Evolutionary conservation across 805 yeast genomes (phyloP), one percentile per base, ranked within the genome.

Genomic region (Myxozyma mucilagina): DNA sequence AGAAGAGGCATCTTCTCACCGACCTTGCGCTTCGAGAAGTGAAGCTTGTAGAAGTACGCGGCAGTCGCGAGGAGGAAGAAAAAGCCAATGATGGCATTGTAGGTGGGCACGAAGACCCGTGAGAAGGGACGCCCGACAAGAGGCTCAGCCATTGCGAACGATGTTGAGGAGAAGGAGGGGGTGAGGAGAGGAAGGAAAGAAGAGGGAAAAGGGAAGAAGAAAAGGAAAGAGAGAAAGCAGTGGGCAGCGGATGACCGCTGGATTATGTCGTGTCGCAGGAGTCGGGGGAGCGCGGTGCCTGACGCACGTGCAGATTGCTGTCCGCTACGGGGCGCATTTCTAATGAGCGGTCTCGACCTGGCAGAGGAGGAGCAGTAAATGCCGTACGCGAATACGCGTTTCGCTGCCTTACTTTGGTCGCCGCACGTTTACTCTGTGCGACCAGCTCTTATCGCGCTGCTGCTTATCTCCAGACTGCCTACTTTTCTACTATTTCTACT

Each of bases 1-100:
- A 63, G 63, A 53, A 63, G 64, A 16, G 67, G 67, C 1, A 39
- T 50, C 66, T 63, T 63, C 63, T 63, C 67, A 42, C 62, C 61
- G 38, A 39, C 36, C 48, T 18, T 18, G 47, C 53, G 55, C 60
- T 61, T 61, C 44, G 58, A 11, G 50, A 38, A 53, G 54, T 57
- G 67, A 11, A 57, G 50, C 53, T 50, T 53, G 66, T 55, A 61
- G 59, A 59, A 56, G 65, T 63, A 60, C 36, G 51, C 1, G 14
- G 58, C 64, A 39, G 64, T 54, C 36, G 67, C 63, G 42, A 36
- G 41, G 48, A 61, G 59, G 56, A 63, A 63, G 57, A 63, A 48
- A 44, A 59, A 59, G 56, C 63, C 67, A 47, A 63, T 59, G 49
- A 63, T 53, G 58, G 63, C 63, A 35, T 63, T 63, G 67, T 61